Evolutionary conservation across 2,329 filamentous ascomycete species (phyloP), one percentile per base, ranked within the genome.

Genomic region (Pseudocercospora fijiensis): DNA sequence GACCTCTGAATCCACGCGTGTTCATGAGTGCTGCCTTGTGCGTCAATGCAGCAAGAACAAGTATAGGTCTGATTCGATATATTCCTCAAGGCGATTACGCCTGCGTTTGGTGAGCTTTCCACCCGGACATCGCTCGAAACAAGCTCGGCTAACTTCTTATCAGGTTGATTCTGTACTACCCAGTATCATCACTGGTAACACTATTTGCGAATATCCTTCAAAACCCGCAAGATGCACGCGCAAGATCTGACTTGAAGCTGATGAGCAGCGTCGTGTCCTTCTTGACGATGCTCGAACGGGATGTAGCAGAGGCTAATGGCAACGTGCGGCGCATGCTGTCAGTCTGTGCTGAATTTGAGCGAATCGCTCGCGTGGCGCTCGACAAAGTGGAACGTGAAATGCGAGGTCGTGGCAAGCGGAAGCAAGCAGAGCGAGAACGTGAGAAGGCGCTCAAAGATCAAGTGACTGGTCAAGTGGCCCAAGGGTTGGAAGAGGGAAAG

Each of bases 191-290:
- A 0, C 85, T 98, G 4, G 92, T 99, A 51, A 98, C 95, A 0
- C 81, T 99, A 1, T 99, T 99, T 73, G 93, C 94, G 64, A 97
- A 98, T 73, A 96, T 98, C 53, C 79, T 99, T 0, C 95, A 99
- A 75, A 98, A 98, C 71, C 95, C 95, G 0, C 86, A 94, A 63
- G 95, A 99, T 73, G 87, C 90, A 1, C 86, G 92, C 52, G 94
- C 94, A 47, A 88, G 92, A 60, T 92, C 92, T 0, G 95, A 99
- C 75, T 87, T 95, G 16, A 90, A 90, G 69, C 80, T 98, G 20
- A 97, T 99, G 92, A 92, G 89, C 70, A 83, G 94, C 7, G 95
- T 99, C 0, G 93, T 98, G 61, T 92, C 88, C 49, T 99, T 98
- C 77, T 79, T 99, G 33, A 92, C 90, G 3, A 93, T 91, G 78